Conservation (phyloP, 352 stramenopile species). For the Phytophthora boehmeriae region DNA sequence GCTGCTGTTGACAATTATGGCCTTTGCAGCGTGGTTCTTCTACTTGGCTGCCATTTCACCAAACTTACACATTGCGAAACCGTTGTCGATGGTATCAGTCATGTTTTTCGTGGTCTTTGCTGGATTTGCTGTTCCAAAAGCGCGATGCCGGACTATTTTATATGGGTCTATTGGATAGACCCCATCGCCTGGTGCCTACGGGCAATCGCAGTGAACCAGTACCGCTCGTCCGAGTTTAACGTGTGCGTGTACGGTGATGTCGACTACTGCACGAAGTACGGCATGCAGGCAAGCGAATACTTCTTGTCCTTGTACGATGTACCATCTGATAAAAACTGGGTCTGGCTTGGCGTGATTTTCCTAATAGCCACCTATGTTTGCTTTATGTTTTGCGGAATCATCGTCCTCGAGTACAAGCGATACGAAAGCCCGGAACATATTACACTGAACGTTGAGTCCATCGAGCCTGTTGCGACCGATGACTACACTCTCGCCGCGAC, state of each 20-base stretch:
- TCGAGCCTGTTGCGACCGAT: slow-evolving; percentile 2
- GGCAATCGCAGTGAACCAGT: slow-evolving; percentile 37
- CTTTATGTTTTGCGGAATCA: slow-evolving; percentile 28
- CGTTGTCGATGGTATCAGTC: slow-evolving; percentile 41
- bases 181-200: slow-evolving; percentile 49
- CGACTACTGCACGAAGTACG: slow-evolving; percentile 26
- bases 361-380: slow-evolving; percentile 28
- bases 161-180: slow-evolving; percentile 60
- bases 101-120: slow-evolving; percentile 52
- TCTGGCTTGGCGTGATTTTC: slow-evolving; percentile 28
- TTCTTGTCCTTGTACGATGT: slow-evolving; percentile 35
- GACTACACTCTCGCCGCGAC: slow-evolving; percentile 17
- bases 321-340: slow-evolving; percentile 25
- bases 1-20: slow-evolving; percentile 49
- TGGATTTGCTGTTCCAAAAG: slow-evolving; percentile 46
- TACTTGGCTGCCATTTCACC: slow-evolving; percentile 34
- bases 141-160: slow-evolving; percentile 46
- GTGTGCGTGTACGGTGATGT: slow-evolving; percentile 26
- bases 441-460: neutral
- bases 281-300: slow-evolving; percentile 30
- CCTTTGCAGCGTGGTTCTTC: slow-evolving; percentile 54
- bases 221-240: slow-evolving; percentile 17
- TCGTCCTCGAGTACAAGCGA: slow-evolving; percentile 38
- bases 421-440: slow-evolving; percentile 30
- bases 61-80: slow-evolving; percentile 48